phyloP scores from a whole-genome alignment of 148 eudicot species.

The Spergularia marina region DNA sequence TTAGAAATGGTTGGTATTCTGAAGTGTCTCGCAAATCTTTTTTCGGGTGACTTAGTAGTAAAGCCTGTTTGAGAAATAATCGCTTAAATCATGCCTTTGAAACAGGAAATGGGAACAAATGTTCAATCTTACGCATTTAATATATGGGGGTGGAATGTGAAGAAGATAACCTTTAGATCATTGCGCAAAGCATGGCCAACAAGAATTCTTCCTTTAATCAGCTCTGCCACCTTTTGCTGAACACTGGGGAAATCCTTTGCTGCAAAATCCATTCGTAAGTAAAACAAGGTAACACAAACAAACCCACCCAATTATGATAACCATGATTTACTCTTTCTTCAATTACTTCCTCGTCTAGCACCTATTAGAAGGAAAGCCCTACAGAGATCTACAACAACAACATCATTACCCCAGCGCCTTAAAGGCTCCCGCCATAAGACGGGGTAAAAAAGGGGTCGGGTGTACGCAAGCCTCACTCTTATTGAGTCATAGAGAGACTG shows the following conservation, averaged over 20 bases:
- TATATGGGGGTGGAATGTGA: not conserved
- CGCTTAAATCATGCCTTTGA: not conserved
- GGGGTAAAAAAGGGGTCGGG: too few species aligned
- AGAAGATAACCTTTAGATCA: conserved; percentile 65
- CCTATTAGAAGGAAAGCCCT: not conserved
- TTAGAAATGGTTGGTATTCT: conserved; percentile 79
- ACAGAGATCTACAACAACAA: too few species aligned
- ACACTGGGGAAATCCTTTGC: conserved; percentile 79
- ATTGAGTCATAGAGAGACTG: too few species aligned
- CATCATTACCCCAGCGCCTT: too few species aligned
- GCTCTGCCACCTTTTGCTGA: conserved; percentile 81
- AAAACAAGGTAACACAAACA: not conserved
- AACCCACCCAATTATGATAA: not conserved
- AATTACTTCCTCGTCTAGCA: not conserved
- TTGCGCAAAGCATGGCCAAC: conserved; percentile 97
- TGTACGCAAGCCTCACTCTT: too few species aligned
- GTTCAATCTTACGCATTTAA: not conserved
- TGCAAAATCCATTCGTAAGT: conserved; percentile 34
- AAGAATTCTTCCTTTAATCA: conserved; percentile 74
- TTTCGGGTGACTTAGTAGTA: conserved; percentile 81
- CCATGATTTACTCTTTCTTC: not conserved
- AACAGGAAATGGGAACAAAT: not conserved
- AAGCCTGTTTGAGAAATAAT: conserved; percentile 45
- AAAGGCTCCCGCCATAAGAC: too few species aligned
- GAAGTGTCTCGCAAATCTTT: conserved; percentile 84